These are phyloP conservation scores for Mortierella alpina DNA, from an alignment of 192 early-diverging fungal genomes.

Conservation along the genomic window DNA sequence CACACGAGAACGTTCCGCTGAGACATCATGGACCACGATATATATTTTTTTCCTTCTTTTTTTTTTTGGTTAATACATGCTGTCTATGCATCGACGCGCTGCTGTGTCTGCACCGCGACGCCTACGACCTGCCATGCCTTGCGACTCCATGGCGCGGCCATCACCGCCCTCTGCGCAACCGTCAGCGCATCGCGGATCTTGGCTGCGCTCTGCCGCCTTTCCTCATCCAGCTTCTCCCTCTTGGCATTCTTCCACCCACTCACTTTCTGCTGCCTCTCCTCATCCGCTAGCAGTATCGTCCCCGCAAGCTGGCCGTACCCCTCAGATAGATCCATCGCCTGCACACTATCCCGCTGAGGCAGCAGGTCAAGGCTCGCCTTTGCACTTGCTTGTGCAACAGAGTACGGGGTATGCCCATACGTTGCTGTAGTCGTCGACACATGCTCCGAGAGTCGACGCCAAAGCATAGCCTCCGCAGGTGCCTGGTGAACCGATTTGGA, in stretches of 20 bases:
- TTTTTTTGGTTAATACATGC: not conserved
- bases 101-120: constrained; percentile 10
- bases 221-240: constrained; percentile 45
- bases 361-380: constrained; percentile 38
- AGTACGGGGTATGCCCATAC: constrained; percentile 15
- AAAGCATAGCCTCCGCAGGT: constrained; percentile 52
- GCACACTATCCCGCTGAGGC: constrained; percentile 19
- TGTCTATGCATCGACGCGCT: not conserved
- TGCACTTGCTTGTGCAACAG: constrained; percentile 51
- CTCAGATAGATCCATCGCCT: constrained; percentile 39
- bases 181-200: constrained; percentile 13
- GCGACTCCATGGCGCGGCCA: constrained; percentile 60
- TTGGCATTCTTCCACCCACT: constrained; percentile 39
- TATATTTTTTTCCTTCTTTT: not conserved
- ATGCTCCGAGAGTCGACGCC: constrained; percentile 55
- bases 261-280: constrained; percentile 36
- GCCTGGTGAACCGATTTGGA: constrained; percentile 57
- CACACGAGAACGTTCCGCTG: too few species aligned
- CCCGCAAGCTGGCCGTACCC: constrained; percentile 55
- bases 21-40: too few species aligned
- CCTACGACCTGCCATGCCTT: constrained; percentile 58
- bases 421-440: constrained; percentile 24
- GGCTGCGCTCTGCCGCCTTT: constrained; percentile 25
- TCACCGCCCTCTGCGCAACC: constrained; percentile 54
- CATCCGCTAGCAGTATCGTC: constrained; percentile 41